Evolutionary conservation across 2,329 filamentous ascomycete species (phyloP).

Genomic region (Monilinia laxa): DNA sequence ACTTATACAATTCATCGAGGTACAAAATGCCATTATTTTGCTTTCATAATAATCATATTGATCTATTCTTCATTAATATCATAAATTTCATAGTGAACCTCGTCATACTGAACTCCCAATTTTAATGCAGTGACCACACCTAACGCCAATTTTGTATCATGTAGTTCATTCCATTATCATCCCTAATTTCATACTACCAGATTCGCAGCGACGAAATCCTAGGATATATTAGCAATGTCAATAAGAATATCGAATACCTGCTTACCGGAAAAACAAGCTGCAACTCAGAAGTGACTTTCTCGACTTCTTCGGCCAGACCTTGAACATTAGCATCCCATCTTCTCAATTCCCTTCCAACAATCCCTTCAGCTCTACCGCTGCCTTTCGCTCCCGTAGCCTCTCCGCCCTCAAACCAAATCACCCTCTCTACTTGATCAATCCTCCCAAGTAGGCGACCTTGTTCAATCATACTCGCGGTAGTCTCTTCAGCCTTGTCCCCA

Average conservation of each 20-base stretch:
- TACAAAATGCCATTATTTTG: neutral
- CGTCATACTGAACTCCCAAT: slow-evolving; percentile 3
- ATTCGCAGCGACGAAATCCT: slow-evolving; percentile 59
- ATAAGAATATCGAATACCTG: slow-evolving; percentile 22
- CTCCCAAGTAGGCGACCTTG: slow-evolving; percentile 82
- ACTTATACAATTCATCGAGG: neutral
- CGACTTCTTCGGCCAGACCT: slow-evolving; percentile 82
- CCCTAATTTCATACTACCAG: slow-evolving; percentile 44
- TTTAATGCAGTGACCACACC: slow-evolving; percentile 25
- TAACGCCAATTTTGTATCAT: slow-evolving; percentile 31
- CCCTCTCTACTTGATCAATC: slow-evolving; percentile 89
- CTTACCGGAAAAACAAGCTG: slow-evolving; percentile 76
- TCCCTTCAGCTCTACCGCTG: slow-evolving; percentile 62
- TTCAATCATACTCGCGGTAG: slow-evolving; percentile 93
- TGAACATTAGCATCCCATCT: slow-evolving; percentile 90
- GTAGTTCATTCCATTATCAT: slow-evolving; percentile 25
- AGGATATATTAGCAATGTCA: slow-evolving; percentile 25
- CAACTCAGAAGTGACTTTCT: slow-evolving; percentile 78
- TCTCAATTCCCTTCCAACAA: slow-evolving; percentile 69
- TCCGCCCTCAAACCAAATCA: slow-evolving; percentile 81
- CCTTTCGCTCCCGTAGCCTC: slow-evolving; percentile 69
- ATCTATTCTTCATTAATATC: slow-evolving; percentile 18
- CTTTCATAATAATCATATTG: slow-evolving; percentile 9
- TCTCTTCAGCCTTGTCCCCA: slow-evolving; percentile 80
- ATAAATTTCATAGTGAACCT: slow-evolving; percentile 20